Percentiles rank a stretch among this genome's conserved stretches.
These are phyloP conservation scores for Antitrichia curtipendula DNA, from an alignment of 225 moss, liverwort and hornwort species.

Conservation along the genomic window DNA sequence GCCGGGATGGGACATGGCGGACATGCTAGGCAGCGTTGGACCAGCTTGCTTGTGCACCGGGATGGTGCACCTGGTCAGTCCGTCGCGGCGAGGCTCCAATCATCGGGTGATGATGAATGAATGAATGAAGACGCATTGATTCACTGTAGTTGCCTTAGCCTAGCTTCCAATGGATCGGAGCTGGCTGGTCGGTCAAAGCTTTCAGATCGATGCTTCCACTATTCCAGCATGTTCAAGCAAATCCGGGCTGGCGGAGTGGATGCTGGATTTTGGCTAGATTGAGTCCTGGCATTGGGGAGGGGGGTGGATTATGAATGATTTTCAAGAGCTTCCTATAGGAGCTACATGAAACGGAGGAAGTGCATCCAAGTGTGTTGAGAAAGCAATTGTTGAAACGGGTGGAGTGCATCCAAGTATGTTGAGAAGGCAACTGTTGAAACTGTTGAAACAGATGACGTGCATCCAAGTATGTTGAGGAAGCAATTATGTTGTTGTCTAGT, in stretches of 20 bases:
- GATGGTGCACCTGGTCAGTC: background rate
- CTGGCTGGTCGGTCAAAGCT: background rate
- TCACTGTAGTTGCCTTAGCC: background rate
- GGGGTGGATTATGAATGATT: background rate
- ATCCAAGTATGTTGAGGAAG: background rate
- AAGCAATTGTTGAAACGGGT: background rate
- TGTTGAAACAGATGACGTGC: background rate
- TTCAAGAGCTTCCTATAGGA: background rate
- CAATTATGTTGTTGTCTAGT: background rate
- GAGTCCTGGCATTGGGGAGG: background rate
- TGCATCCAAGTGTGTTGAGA: background rate
- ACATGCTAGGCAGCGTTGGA: background rate
- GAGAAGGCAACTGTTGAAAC: background rate
- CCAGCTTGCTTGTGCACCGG: background rate
- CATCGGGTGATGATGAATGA: background rate
- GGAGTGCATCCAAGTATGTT: background rate
- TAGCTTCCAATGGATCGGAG: background rate
- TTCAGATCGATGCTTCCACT: background rate
- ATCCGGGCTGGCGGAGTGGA: background rate
- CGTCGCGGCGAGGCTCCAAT: background rate
- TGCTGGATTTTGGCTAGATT: background rate
- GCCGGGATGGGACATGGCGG: background rate
- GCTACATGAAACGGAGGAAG: background rate
- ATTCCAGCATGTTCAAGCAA: background rate
- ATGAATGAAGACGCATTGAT: background rate